Conservation (phyloP, 805 yeast species). For the Teunomyces atbi region DNA sequence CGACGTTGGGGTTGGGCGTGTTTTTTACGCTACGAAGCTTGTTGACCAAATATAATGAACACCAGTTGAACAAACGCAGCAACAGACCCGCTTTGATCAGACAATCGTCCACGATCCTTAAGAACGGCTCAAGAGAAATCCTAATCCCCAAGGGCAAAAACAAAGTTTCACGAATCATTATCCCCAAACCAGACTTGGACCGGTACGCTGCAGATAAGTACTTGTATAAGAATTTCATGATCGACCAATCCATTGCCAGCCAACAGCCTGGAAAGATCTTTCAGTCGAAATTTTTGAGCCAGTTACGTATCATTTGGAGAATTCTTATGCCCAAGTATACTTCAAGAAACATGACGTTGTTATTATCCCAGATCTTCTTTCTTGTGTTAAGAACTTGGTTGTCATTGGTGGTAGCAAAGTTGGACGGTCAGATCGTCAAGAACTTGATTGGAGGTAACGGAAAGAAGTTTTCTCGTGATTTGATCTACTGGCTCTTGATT, state of each 20-base stretch:
- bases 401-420: slow-evolving; percentile 77
- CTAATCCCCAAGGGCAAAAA: slow-evolving; percentile 46
- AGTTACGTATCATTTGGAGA: slow-evolving; percentile 72
- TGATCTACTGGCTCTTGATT: slow-evolving; percentile 81
- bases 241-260: slow-evolving; percentile 27
- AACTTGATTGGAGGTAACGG: slow-evolving; percentile 83
- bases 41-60: slow-evolving; percentile 30
- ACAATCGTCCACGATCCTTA: slow-evolving; percentile 41
- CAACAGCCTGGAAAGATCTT: slow-evolving; percentile 28
- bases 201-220: slow-evolving; percentile 56
- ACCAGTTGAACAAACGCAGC: slow-evolving; percentile 19
- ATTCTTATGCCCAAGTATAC: slow-evolving; percentile 75
- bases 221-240: slow-evolving; percentile 46
- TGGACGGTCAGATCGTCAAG: slow-evolving; percentile 90
- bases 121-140: slow-evolving; percentile 47
- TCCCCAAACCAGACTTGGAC: slow-evolving; percentile 49
- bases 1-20: slow-evolving; percentile 41
- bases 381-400: slow-evolving; percentile 83
- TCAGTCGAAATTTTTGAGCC: slow-evolving; percentile 67
- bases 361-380: slow-evolving; percentile 70
- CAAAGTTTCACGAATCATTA: slow-evolving; percentile 38
- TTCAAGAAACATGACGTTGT: slow-evolving; percentile 63
- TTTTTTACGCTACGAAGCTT: slow-evolving; percentile 30
- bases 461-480: slow-evolving; percentile 68
- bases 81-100: slow-evolving; percentile 38